Evolutionary conservation across 345 rosid species (phyloP).

Genomic region (Arabidopsis arenosa): DNA sequence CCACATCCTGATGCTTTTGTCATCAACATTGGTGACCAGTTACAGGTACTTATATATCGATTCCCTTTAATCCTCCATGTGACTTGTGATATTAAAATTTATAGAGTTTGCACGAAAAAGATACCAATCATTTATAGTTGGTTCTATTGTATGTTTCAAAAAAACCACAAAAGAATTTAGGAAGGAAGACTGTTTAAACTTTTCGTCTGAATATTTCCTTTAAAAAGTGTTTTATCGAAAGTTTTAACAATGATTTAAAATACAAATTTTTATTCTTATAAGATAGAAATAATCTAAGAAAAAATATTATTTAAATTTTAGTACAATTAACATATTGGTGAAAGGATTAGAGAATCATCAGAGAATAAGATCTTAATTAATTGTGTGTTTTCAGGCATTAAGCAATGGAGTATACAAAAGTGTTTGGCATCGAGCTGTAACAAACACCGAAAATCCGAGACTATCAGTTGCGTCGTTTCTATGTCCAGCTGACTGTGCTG

Average conservation of each 20-base stretch:
- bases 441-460: slow-evolving; percentile 63
- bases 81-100: not conserved
- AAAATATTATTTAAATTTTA: not conserved
- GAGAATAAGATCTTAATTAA: not conserved
- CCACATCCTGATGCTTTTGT: slow-evolving; percentile 82
- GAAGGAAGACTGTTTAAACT: too few relatives aligned
- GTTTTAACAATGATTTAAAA: not conserved
- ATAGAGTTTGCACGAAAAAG: not conserved
- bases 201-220: too few relatives aligned
- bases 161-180: too few relatives aligned
- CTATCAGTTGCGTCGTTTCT: slow-evolving; percentile 83
- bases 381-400: slow-evolving; percentile 57
- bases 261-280: not conserved
- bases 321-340: not conserved
- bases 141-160: too few relatives aligned
- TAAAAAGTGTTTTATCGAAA: not conserved
- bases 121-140: not conserved
- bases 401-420: slow-evolving; percentile 89
- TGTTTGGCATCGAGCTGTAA: slow-evolving; percentile 87
- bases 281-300: not conserved
- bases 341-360: not conserved
- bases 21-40: slow-evolving; percentile 87
- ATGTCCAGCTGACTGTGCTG: slow-evolving; percentile 67
- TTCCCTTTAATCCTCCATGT: not conserved
- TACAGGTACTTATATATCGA: slow-evolving; percentile 64